Base-by-base conservation (phyloP, 164 flowering plant genomes). In the Euptelea pleiosperma region DNA sequence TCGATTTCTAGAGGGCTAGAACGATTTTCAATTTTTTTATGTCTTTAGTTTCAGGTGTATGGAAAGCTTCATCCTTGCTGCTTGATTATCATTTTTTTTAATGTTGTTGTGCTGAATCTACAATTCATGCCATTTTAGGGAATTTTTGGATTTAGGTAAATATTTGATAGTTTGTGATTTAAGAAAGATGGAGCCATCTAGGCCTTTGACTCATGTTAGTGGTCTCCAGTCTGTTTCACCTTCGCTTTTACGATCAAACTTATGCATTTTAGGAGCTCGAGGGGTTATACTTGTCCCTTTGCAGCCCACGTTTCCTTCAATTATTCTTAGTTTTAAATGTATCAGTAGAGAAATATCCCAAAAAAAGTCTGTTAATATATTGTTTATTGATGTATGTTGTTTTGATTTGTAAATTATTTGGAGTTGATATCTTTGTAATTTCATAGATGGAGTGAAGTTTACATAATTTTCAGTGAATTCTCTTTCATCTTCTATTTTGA, bases 281-380 rank as follows among this genome's bases (percentile, higher is more conserved):
- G 95, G 89, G 36, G 81, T 81, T 61, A 62, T 69, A 0, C n/a
- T n/a, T n/a, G 63, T 77, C 49, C 67, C 82, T 46, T 70, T 87
- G 9, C 98, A 82, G 64, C 33, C 78, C 8, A 58, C 69, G 3
- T 92, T 89, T 63, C 76, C 88, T 8, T 79, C 90, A 2, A 75
- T 84, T 34, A 74, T 82, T 3, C n/a, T n/a, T n/a, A n/a, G n/a
- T n/a, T n/a, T n/a, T n/a, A n/a, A n/a, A n/a, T n/a, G n/a, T n/a
- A n/a, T n/a, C n/a, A n/a, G n/a, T n/a, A n/a, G n/a, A n/a, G n/a
- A n/a, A n/a, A n/a, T n/a, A n/a, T n/a, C n/a, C n/a, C n/a, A n/a
- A n/a, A n/a, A n/a, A n/a, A n/a, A n/a, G n/a, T n/a, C n/a, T n/a
- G n/a, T n/a, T n/a, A n/a, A n/a, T n/a, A n/a, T n/a, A n/a, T n/a